Evolutionary conservation across 108 stramenopile species (phyloP), one percentile per base, ranked within the genome.

Genomic region (Cyclotella baltica): DNA sequence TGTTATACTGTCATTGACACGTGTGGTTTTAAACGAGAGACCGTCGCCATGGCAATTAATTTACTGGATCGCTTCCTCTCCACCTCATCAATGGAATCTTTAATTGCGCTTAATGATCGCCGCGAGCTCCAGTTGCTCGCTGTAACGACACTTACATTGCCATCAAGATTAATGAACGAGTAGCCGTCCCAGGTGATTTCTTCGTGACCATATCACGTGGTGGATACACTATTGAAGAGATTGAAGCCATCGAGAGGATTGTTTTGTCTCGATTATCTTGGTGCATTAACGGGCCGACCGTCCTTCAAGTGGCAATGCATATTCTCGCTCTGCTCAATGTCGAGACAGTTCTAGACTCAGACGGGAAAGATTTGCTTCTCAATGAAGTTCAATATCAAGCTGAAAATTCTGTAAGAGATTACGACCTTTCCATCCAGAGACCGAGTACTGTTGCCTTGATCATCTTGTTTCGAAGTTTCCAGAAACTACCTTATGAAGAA

Each of bases 141-240:
- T 73, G 72, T 91, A 69, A 48, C 83, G 19, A 55, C 76, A 16
- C 62, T 91, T 88, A 87, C 80, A 75, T 85, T 15, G 79, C 90
- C 19, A 77, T 88, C 55, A 88, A 88, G 68, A 75, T 86, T 25
- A 76, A 89, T 56, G 86, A 85, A 72, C 77, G 63, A 4, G 53
- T 80, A 34, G 89, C 84, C 25, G 63, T 93, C 25, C 70, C 80
- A 16, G 76, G 81, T 5, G 59, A 78, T 4, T 34, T 86, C 15
- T 67, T 93, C 31, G 87, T 86, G 3, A 72, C 63, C 19, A 59
- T 89, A n/a, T 80, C 83, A 51, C 86, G 78, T 20, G 88, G 89
- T 19, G 59, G 37, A n/a, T 86, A 87, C 72, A 73, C 75, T 0
- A 65, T 58, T 10, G 36, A 71, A 22, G 83, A 93, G 3, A 85